Evolutionary conservation across 192 early-diverging fungal genomes (phyloP).

Genomic region (Coemansia sp.): DNA sequence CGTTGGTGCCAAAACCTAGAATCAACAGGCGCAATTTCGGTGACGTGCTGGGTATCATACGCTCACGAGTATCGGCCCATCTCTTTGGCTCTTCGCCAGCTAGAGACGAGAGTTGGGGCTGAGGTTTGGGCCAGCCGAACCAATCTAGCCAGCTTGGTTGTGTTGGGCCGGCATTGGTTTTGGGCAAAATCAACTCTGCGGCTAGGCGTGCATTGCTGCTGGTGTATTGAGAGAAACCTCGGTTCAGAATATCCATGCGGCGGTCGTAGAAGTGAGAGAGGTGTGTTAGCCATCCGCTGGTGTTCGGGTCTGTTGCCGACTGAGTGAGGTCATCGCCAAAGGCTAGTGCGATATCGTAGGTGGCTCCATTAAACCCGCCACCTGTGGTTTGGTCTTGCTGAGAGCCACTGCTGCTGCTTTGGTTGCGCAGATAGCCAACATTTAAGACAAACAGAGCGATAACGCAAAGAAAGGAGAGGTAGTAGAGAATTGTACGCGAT

Average conservation of each 20-base stretch:
- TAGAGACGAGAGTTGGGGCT: not conserved
- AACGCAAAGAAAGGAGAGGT: not conserved
- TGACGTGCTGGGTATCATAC: not conserved
- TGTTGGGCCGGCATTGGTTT: constrained; percentile 4
- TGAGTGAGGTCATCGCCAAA: constrained; percentile 50
- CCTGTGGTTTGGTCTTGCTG: not conserved
- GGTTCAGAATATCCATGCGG: constrained; percentile 72
- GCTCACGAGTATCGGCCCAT: not conserved
- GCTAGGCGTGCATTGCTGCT: constrained; percentile 60
- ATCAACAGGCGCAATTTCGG: constrained; percentile 57
- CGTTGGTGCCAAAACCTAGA: constrained; percentile 85
- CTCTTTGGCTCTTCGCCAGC: not conserved
- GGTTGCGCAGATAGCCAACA: constrained; percentile 1
- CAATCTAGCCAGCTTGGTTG: not conserved
- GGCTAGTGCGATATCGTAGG: constrained; percentile 31
- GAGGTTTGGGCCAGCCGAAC: not conserved
- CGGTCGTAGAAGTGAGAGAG: constrained; percentile 61
- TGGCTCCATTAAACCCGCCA: constrained; percentile 5
- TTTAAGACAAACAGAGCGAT: not conserved
- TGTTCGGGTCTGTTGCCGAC: constrained; percentile 19
- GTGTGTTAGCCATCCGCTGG: constrained; percentile 55
- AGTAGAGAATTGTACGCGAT: not conserved
- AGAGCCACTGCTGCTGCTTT: not conserved
- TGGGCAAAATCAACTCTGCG: constrained; percentile 57
- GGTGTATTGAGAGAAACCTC: constrained; percentile 82